Evolutionary conservation across 352 stramenopile species (phyloP).

Genomic region (Pythium coloratum): DNA sequence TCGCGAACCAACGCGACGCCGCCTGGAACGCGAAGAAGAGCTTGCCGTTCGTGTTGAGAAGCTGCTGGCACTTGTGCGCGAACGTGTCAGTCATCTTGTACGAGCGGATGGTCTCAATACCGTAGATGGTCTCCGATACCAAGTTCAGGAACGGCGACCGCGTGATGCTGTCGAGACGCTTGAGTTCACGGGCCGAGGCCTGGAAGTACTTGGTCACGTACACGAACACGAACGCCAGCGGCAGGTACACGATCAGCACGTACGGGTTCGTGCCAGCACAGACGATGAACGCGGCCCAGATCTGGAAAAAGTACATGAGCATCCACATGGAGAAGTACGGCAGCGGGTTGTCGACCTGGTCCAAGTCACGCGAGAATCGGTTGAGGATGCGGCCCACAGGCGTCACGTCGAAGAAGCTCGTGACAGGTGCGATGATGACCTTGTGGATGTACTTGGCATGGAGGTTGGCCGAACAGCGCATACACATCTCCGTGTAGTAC

Average conservation of each 20-base stretch:
- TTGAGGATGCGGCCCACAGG: constrained; percentile 32
- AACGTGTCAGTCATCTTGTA: constrained; percentile 34
- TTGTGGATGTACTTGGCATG: constrained; percentile 47
- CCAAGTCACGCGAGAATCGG: constrained; percentile 44
- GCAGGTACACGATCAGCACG: constrained; percentile 53
- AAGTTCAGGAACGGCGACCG: constrained; percentile 88
- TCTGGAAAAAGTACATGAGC: constrained; percentile 33
- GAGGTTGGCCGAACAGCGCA: constrained; percentile 37
- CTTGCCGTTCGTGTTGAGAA: constrained; percentile 40
- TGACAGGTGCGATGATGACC: constrained; percentile 34
- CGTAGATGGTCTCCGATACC: constrained; percentile 89
- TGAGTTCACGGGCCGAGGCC: constrained; percentile 74
- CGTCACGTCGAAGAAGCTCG: constrained; percentile 41
- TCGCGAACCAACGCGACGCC: constrained; percentile 36
- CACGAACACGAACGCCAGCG: constrained; percentile 37
- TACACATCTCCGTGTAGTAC: constrained; percentile 51
- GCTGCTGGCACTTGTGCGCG: constrained; percentile 17
- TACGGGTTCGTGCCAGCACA: constrained; percentile 48
- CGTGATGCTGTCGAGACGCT: constrained; percentile 89
- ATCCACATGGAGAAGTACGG: constrained; percentile 54
- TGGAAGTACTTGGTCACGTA: constrained; percentile 79
- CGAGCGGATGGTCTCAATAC: constrained; percentile 89
- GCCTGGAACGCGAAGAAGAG: constrained; percentile 37
- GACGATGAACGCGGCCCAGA: constrained; percentile 36
- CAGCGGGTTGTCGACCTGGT: constrained; percentile 48